A percentile compares a stretch with the other conserved stretches of the same genome.
Conservation (phyloP, 2,329 filamentous ascomycete genomes). For the Aspergillus latus region DNA sequence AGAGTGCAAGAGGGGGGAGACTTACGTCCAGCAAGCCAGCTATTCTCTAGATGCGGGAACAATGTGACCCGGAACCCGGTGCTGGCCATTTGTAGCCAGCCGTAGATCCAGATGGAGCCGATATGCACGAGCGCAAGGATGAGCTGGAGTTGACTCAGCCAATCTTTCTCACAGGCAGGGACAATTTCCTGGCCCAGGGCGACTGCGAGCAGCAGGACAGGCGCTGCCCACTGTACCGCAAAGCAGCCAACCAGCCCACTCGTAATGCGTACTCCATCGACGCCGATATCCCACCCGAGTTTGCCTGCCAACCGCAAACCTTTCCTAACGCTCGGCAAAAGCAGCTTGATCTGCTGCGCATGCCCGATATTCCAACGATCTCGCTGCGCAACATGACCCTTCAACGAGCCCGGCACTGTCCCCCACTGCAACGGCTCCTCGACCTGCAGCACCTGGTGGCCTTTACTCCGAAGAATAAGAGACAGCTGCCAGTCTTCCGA, state of each 20-base stretch:
- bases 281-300: constrained; percentile 24
- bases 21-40: constrained; percentile 30
- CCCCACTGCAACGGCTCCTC: constrained; percentile 36
- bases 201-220: neutral
- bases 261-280: constrained; percentile 25
- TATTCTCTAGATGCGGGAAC: constrained; percentile 31
- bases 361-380: constrained; percentile 41
- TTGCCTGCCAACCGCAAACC: constrained; percentile 5
- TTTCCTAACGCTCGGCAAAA: constrained; percentile 14
- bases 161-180: constrained; percentile 12
- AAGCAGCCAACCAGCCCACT: constrained; percentile 18
- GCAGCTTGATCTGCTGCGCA: constrained; percentile 25
- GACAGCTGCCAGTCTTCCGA: constrained; percentile 39
- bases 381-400: constrained; percentile 36
- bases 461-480: constrained; percentile 31
- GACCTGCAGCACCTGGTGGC: constrained; percentile 30
- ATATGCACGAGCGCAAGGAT: constrained; percentile 14
- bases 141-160: constrained; percentile 16
- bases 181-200: neutral
- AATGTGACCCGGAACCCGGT: constrained; percentile 24
- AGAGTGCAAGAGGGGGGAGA: neutral
- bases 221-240: constrained; percentile 17
- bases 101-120: constrained; percentile 21
- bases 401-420: constrained; percentile 35
- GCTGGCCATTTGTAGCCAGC: constrained; percentile 21